Conservation (phyloP, 805 yeast species). For the Starmerella scarabaei region DNA sequence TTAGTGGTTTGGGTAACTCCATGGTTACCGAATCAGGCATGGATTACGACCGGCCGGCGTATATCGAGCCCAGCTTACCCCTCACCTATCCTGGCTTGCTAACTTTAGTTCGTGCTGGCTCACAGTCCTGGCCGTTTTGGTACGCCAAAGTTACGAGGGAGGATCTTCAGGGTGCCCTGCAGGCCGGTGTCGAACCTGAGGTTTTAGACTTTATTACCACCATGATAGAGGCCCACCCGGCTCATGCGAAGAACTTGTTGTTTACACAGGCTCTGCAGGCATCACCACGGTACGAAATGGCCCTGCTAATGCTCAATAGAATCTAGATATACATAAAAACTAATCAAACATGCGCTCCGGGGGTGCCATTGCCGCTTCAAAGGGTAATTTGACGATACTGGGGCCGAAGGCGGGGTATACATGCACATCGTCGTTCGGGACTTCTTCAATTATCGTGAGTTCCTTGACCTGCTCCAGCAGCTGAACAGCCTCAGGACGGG, state of each 20-base stretch:
- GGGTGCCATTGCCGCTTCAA: slow-evolving; percentile 9
- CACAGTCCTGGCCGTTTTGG: slow-evolving; percentile 15
- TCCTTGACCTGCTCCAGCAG: slow-evolving; percentile 1
- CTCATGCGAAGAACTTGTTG: slow-evolving; percentile 7
- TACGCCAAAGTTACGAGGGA: slow-evolving; percentile 10
- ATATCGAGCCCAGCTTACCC: slow-evolving; percentile 13
- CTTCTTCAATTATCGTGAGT: background rate
- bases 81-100: slow-evolving; percentile 18
- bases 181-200: slow-evolving; percentile 21
- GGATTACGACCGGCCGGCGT: background rate
- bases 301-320: slow-evolving; percentile 11
- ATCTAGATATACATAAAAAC: background rate
- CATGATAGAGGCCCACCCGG: slow-evolving; percentile 10
- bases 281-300: slow-evolving; percentile 18
- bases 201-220: slow-evolving; percentile 17
- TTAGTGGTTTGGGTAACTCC: too few species aligned
- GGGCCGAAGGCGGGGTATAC: slow-evolving; percentile 18
- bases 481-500: slow-evolving; percentile 13
- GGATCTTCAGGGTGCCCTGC: slow-evolving; percentile 14
- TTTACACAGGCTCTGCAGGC: slow-evolving; percentile 13
- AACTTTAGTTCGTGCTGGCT: slow-evolving; percentile 8
- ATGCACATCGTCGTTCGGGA: slow-evolving; percentile 9
- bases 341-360: slow-evolving; percentile 14
- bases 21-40: background rate
- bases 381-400: slow-evolving; percentile 19